Conservation (phyloP, 2,329 filamentous ascomycete genomes). For the Moelleriella libera region DNA sequence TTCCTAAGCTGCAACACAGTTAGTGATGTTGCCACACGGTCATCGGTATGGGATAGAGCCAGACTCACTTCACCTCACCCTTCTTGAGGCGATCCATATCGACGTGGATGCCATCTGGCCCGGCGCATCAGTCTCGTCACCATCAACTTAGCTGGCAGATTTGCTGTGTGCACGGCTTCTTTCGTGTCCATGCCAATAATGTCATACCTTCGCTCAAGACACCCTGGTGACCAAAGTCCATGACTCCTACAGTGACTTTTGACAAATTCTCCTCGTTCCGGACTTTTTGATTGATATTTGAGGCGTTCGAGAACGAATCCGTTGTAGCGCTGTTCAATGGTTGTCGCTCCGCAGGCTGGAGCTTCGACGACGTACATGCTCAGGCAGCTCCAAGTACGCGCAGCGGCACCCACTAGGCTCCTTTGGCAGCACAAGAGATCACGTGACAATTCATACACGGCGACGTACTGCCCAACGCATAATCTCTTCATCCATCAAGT, state of each 20-base stretch:
- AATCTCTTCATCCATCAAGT: too few species aligned
- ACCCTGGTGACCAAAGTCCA: constrained; percentile 52
- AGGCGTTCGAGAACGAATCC: not conserved
- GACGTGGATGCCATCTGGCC: constrained; percentile 89
- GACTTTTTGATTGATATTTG: not conserved
- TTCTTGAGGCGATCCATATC: constrained; percentile 99
- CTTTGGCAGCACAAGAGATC: constrained; percentile 4
- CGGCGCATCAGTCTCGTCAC: not conserved
- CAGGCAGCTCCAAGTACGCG: constrained; percentile 33
- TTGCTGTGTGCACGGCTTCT: not conserved
- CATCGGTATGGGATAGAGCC: not conserved
- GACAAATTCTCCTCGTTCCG: not conserved
- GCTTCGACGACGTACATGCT: constrained; percentile 20
- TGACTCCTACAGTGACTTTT: constrained; percentile 13
- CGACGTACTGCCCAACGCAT: too few species aligned
- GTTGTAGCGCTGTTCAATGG: constrained; percentile 10
- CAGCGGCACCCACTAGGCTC: constrained; percentile 13
- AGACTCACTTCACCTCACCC: constrained; percentile 88
- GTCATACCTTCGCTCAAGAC: constrained; percentile 47
- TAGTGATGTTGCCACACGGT: constrained; percentile 6
- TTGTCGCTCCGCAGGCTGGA: constrained; percentile 17
- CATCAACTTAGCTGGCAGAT: not conserved
- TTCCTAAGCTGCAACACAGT: constrained; percentile 60
- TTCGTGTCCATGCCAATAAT: not conserved
- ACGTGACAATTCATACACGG: constrained; percentile 10